A percentile compares a stretch with the other conserved stretches of the same genome.
Evolutionary conservation across 2,329 filamentous ascomycete genomes (phyloP).

Genomic region (Fusarium succisae): DNA sequence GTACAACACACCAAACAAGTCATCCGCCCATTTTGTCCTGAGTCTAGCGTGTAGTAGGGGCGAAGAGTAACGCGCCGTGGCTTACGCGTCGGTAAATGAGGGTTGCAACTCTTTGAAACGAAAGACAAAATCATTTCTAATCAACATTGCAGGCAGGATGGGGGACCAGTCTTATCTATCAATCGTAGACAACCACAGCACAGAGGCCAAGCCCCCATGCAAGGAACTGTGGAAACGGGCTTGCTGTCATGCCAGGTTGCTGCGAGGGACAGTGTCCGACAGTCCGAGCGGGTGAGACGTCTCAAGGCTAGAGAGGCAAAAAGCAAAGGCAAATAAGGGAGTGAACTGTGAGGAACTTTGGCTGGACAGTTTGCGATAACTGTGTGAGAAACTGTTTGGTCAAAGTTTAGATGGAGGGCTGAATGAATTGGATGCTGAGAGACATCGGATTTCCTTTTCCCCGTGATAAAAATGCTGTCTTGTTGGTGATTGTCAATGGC

Average conservation of each 20-base stretch:
- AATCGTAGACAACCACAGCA: not conserved
- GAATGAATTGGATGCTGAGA: not conserved
- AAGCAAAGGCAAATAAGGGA: not conserved
- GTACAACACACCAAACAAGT: not conserved
- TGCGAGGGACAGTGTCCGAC: not conserved
- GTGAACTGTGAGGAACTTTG: not conserved
- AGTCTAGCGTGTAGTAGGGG: not conserved
- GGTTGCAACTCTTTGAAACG: not conserved
- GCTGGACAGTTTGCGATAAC: not conserved
- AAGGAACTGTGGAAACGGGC: not conserved
- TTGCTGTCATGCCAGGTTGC: not conserved
- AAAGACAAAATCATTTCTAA: not conserved
- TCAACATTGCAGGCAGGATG: not conserved
- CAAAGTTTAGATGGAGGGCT: not conserved
- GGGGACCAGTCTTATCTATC: not conserved
- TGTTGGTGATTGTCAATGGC: not conserved
- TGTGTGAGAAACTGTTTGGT: not conserved
- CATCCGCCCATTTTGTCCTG: not conserved
- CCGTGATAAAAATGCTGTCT: not conserved
- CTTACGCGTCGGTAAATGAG: slow-evolving; percentile 6
- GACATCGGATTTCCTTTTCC: not conserved
- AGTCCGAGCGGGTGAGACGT: not conserved
- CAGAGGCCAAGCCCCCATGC: not conserved
- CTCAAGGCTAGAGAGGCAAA: not conserved
- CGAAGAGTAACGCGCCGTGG: not conserved